A percentile compares a stretch with the other conserved stretches of the same genome.
These are phyloP conservation scores for Castanea mollissima DNA, from an alignment of 306 rosid genomes.

Conservation along the genomic window DNA sequence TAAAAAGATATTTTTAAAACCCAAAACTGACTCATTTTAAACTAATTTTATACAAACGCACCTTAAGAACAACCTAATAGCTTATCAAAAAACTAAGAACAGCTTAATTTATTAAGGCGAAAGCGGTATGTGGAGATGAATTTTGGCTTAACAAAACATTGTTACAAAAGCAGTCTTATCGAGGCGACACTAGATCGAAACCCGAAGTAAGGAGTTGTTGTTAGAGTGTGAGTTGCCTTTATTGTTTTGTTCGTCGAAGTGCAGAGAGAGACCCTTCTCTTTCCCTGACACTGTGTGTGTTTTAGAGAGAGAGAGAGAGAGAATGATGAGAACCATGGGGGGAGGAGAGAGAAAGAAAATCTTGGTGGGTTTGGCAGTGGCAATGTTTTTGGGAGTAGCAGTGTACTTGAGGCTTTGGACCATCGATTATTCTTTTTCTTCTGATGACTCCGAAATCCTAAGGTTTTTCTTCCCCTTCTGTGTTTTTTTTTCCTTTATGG, in stretches of 20 bases:
- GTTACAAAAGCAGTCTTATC: too few relatives aligned
- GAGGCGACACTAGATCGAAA: neutral
- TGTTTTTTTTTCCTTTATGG: neutral
- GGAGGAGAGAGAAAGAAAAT: slow-evolving; percentile 16
- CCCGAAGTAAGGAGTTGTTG: neutral
- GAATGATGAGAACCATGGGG: neutral
- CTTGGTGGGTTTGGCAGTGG: slow-evolving; percentile 46
- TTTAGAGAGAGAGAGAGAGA: neutral
- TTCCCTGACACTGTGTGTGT: too few relatives aligned
- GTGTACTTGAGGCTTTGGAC: slow-evolving; percentile 73
- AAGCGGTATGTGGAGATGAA: too few relatives aligned
- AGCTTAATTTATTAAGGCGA: too few relatives aligned
- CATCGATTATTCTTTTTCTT: slow-evolving; percentile 52
- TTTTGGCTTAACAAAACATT: too few relatives aligned
- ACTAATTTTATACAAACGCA: too few relatives aligned
- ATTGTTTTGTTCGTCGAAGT: neutral
- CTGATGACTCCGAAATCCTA: slow-evolving; percentile 55
- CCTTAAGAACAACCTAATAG: too few relatives aligned
- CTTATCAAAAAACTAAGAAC: too few relatives aligned
- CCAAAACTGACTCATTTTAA: too few relatives aligned
- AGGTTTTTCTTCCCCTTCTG: slow-evolving; percentile 34
- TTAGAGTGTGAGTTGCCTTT: neutral
- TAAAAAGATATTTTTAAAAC: too few relatives aligned
- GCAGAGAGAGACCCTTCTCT: neutral
- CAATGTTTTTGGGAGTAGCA: slow-evolving; percentile 63